Conservation (phyloP, 2,329 filamentous ascomycete species). For the Fusarium annulatum region DNA sequence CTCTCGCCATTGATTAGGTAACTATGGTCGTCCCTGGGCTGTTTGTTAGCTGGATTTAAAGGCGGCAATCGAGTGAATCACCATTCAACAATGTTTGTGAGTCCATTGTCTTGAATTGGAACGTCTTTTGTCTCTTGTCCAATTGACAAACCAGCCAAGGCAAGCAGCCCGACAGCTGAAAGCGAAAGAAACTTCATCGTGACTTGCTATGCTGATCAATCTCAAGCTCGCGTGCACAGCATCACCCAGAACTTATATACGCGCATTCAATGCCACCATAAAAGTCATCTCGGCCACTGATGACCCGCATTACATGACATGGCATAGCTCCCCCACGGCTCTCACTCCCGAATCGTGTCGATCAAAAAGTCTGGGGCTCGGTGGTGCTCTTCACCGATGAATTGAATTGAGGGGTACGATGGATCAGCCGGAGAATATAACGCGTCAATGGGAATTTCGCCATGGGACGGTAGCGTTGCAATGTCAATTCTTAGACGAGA, state of each 20-base stretch:
- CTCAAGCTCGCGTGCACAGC: background rate
- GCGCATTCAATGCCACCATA: background rate
- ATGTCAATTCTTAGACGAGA: background rate
- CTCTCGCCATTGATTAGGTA: slow-evolving; percentile 55
- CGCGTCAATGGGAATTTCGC: slow-evolving; percentile 36
- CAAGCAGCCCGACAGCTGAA: slow-evolving; percentile 24
- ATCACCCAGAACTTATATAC: slow-evolving; percentile 9
- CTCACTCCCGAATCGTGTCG: slow-evolving; percentile 15
- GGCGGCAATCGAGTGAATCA: background rate
- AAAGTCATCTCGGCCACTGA: slow-evolving; percentile 3
- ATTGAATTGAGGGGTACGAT: slow-evolving; percentile 26
- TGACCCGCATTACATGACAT: slow-evolving; percentile 17
- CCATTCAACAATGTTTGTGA: slow-evolving; percentile 31
- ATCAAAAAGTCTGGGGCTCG: slow-evolving; percentile 15
- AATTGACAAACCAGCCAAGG: slow-evolving; percentile 22
- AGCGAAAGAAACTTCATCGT: slow-evolving; percentile 32
- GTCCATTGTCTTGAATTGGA: slow-evolving; percentile 30
- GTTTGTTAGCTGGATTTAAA: rapidly evolving
- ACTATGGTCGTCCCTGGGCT: slow-evolving; percentile 54
- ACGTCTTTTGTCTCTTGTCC: slow-evolving; percentile 10
- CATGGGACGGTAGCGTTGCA: slow-evolving; percentile 11
- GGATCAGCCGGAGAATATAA: slow-evolving; percentile 17
- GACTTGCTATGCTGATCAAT: background rate
- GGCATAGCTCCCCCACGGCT: background rate
- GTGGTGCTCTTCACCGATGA: slow-evolving; percentile 21